Evolutionary conservation across 495 filamentous ascomycete species (phyloP).

Genomic region (Collariella sp.): DNA sequence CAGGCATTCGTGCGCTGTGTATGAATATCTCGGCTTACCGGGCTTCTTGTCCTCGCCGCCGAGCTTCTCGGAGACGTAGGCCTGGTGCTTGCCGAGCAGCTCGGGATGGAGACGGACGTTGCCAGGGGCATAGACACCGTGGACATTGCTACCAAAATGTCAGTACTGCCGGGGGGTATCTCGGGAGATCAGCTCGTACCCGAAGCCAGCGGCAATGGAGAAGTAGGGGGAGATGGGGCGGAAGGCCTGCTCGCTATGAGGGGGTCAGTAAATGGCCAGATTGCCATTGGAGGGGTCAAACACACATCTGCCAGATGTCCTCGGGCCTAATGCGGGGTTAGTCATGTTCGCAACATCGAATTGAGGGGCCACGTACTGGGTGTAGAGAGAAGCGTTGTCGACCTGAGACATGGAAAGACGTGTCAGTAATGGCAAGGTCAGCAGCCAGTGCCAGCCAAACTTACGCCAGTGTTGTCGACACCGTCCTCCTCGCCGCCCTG

Average conservation of each 20-base stretch:
- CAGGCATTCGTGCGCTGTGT: not conserved
- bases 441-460: not conserved
- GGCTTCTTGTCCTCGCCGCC: slow-evolving; percentile 66
- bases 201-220: slow-evolving; percentile 93
- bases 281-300: not conserved
- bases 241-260: slow-evolving; percentile 54
- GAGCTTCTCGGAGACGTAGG: slow-evolving; percentile 69
- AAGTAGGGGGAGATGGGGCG: slow-evolving; percentile 82
- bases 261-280: not conserved
- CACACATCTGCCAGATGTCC: slow-evolving; percentile 75
- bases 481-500: slow-evolving; percentile 85
- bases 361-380: slow-evolving; percentile 42
- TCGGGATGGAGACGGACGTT: slow-evolving; percentile 95
- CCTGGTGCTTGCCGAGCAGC: slow-evolving; percentile 90
- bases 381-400: slow-evolving; percentile 95
- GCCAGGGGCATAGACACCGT: slow-evolving; percentile 98
- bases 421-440: not conserved
- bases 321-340: slow-evolving; percentile 48
- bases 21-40: not conserved
- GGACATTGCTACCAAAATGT: slow-evolving; percentile 64
- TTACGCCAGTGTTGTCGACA: slow-evolving; percentile 63
- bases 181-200: slow-evolving; percentile 7
- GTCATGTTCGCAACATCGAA: not conserved
- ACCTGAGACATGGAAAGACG: slow-evolving; percentile 33
- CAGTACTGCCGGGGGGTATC: not conserved